Evolutionary conservation across 2,329 filamentous ascomycete species (phyloP).

Genomic region (Fusarium abutilonis): DNA sequence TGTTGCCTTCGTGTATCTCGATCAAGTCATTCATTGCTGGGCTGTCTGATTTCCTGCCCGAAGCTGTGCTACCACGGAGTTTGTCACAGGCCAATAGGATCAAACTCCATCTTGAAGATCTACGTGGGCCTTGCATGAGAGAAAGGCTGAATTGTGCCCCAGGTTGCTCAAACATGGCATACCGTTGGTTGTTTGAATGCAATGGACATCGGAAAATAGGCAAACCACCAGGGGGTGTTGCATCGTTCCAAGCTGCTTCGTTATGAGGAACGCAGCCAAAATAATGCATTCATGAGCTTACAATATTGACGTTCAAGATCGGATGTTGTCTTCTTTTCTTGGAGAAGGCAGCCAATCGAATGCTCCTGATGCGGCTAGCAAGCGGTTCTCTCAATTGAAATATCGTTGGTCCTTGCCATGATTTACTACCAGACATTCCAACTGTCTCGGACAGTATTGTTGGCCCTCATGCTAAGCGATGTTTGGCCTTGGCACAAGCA

Average conservation of each 20-base stretch:
- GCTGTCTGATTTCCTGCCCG: background rate
- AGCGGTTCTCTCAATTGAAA: background rate
- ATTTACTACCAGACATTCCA: conserved; percentile 22
- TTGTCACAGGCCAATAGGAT: background rate
- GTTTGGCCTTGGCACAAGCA: background rate
- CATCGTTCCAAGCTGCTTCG: background rate
- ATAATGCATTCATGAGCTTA: background rate
- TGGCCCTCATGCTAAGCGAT: background rate
- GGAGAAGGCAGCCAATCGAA: background rate
- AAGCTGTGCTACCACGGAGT: no score
- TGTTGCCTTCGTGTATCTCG: no score
- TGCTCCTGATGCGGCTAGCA: conserved; percentile 3
- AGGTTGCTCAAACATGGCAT: background rate
- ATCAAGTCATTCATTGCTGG: no score
- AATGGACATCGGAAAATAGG: conserved; percentile 1
- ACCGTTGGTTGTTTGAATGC: background rate
- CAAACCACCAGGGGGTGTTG: background rate
- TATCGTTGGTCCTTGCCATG: conserved; percentile 14
- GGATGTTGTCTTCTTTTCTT: background rate
- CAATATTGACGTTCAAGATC: background rate
- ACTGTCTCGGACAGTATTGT: background rate
- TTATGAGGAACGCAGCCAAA: no score
- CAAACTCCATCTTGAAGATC: background rate
- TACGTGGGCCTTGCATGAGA: background rate
- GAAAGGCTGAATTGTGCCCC: conserved; percentile 2